Percentiles rank a stretch among this genome's conserved stretches.
Evolutionary conservation across 164 flowering plant species (phyloP).

Genomic region (Chimonanthus praecox): DNA sequence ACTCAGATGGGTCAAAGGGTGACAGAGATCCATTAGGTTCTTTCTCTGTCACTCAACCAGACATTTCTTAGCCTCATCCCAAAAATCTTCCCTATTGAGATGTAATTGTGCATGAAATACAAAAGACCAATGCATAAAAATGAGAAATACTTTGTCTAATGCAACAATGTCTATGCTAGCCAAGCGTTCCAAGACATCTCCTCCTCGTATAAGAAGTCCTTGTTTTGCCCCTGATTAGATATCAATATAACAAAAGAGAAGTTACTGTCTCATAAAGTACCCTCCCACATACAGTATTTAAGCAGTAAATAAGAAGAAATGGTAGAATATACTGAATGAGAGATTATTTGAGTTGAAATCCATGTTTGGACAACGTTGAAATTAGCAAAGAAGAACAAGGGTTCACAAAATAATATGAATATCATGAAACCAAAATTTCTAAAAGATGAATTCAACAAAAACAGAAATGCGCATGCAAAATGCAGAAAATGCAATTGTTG

Average conservation of each 20-base stretch:
- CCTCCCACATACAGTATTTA: not conserved
- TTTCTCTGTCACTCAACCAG: too few species aligned
- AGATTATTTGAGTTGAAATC: not conserved
- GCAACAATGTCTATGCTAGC: conserved; percentile 66
- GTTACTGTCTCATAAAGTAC: not conserved
- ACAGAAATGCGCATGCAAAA: not conserved
- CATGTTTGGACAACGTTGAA: not conserved
- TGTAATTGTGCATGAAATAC: not conserved
- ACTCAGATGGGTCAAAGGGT: too few species aligned
- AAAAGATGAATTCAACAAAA: not conserved
- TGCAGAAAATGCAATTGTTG: not conserved
- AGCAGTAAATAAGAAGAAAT: not conserved
- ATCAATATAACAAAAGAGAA: conserved; percentile 11
- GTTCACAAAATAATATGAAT: not conserved
- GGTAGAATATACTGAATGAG: too few species aligned
- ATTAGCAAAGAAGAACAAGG: not conserved
- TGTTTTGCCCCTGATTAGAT: conserved; percentile 74
- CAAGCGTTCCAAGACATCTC: conserved; percentile 91
- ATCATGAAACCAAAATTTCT: not conserved
- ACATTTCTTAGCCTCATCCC: too few species aligned
- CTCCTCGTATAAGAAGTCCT: conserved; percentile 94
- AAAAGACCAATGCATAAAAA: not conserved
- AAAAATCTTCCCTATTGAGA: not conserved
- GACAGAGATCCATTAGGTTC: too few species aligned
- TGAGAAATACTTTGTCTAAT: conserved; percentile 66